phyloP scores from a whole-genome alignment of 2,329 filamentous ascomycete species.

The Fusarium sororula region DNA sequence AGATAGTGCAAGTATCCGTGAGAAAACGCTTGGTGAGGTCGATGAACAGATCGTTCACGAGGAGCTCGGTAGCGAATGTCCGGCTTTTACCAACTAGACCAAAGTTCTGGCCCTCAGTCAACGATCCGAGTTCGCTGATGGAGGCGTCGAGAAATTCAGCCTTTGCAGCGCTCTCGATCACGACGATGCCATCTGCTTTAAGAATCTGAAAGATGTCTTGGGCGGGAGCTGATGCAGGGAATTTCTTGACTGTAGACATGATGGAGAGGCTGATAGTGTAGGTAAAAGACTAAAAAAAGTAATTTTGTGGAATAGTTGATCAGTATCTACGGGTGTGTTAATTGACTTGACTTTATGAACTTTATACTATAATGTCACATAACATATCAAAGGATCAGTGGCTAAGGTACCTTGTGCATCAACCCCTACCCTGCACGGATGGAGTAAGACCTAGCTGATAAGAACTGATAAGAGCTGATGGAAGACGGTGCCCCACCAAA shows the following conservation, averaged over 20 bases:
- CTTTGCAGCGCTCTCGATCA: neutral
- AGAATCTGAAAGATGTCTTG: neutral
- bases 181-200: neutral
- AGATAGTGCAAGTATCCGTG: neutral
- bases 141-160: neutral
- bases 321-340: neutral
- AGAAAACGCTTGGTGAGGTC: neutral
- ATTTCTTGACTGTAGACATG: neutral
- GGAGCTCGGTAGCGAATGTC: neutral
- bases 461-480: too few species aligned
- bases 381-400: too few species aligned
- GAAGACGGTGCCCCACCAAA: too few species aligned
- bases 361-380: too few species aligned
- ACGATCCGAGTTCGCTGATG: rapidly evolving
- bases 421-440: too few species aligned
- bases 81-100: neutral
- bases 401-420: too few species aligned
- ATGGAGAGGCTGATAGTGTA: neutral
- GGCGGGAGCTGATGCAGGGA: neutral
- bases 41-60: neutral
- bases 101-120: neutral
- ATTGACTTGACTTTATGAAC: too few species aligned
- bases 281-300: too few species aligned
- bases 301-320: neutral
- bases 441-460: too few species aligned